phyloP scores from a whole-genome alignment of 495 filamentous ascomycete genomes.

The Neurospora sp. region DNA sequence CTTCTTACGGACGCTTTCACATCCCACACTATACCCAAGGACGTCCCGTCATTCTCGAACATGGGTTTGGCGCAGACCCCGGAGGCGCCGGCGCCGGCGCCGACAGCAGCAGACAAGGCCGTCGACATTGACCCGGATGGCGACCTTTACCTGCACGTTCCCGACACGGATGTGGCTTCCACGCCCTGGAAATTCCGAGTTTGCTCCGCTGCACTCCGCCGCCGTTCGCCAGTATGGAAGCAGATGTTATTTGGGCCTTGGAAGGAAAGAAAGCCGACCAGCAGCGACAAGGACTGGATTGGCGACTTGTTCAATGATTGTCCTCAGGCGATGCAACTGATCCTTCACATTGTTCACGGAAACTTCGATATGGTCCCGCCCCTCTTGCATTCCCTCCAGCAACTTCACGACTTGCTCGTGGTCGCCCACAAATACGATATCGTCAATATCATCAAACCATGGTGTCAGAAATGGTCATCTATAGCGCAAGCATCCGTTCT shows the following conservation, averaged over 20 bases:
- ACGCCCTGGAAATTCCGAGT: conserved; percentile 9
- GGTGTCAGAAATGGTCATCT: conserved; percentile 13
- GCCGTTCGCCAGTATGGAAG: conserved; percentile 18
- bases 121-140: conserved; percentile 1
- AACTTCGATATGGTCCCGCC: conserved; percentile 12
- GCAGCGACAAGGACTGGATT: conserved; percentile 11
- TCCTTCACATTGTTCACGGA: conserved; percentile 19
- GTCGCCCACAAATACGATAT: conserved; percentile 20
- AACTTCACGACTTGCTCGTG: conserved; percentile 15
- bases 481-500: background rate
- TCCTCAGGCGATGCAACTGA: background rate
- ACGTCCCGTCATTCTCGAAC: background rate
- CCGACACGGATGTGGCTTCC: background rate
- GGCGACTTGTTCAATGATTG: conserved; percentile 18
- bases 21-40: background rate
- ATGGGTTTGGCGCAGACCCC: background rate
- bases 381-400: background rate
- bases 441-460: conserved; percentile 14
- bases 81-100: background rate
- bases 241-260: conserved; percentile 19
- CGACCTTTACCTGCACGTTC: background rate
- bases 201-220: conserved; percentile 14
- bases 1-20: background rate
- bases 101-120: background rate
- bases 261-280: conserved; percentile 13